Conservation (phyloP, 148 eudicot species). For the Vaccinium corymbosum region DNA sequence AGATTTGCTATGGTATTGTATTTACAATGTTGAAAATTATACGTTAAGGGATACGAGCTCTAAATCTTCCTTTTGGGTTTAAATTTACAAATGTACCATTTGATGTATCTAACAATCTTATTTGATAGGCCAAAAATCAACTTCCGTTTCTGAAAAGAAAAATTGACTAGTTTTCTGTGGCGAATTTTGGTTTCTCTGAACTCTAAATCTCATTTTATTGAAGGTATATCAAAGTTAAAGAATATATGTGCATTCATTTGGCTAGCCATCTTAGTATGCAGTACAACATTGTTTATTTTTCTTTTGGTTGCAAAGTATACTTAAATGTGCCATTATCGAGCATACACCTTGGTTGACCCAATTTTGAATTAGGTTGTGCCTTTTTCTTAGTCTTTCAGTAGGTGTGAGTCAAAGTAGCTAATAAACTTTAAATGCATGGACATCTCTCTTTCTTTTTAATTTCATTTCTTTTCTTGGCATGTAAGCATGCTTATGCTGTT, state of each 20-base stretch:
- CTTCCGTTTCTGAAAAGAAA: too few relatives aligned
- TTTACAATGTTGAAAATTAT: too few relatives aligned
- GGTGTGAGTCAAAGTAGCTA: neutral
- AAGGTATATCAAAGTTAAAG: neutral
- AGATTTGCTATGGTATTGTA: too few relatives aligned
- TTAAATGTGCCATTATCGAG: neutral
- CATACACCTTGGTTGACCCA: neutral
- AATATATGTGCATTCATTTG: neutral
- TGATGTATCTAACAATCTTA: neutral
- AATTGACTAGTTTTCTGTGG: neutral
- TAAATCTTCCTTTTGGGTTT: too few relatives aligned
- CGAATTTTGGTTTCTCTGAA: neutral
- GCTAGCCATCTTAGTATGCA: neutral
- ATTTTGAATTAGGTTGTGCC: neutral
- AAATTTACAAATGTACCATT: too few relatives aligned
- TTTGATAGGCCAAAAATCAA: neutral
- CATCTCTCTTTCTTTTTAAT: neutral
- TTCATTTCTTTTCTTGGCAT: neutral
- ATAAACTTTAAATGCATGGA: neutral
- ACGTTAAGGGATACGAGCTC: too few relatives aligned
- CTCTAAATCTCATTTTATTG: neutral
- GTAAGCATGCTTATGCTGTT: neutral
- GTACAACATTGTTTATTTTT: neutral
- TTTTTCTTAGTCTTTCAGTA: neutral
- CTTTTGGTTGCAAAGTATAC: neutral